Percentiles rank a stretch among this genome's conserved stretches.
Conservation (phyloP, 768 basidiomycete species). For the Ramaria sp. region DNA sequence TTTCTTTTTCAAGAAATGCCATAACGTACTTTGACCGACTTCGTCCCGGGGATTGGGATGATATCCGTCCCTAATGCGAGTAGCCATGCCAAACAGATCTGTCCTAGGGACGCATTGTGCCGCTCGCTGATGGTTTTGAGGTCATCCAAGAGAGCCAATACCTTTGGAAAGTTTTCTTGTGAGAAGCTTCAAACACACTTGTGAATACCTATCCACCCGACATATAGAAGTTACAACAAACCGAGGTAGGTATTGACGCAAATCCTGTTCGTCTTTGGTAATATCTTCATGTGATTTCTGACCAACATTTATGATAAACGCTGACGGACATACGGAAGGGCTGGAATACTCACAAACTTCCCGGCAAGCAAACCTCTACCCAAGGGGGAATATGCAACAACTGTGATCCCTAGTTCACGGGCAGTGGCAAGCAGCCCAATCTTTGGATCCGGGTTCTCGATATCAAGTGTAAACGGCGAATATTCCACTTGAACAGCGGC, state of each 20-base stretch:
- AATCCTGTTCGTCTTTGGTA: no score
- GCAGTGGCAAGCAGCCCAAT: constrained; percentile 32
- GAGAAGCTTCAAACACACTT: no score
- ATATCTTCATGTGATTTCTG: no score
- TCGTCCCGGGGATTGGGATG: constrained; percentile 39
- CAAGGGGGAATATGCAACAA: constrained; percentile 43
- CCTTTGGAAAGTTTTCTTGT: constrained; percentile 21
- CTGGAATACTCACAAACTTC: constrained; percentile 22
- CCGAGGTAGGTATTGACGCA: no score
- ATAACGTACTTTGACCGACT: constrained; percentile 18
- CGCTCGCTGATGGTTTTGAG: constrained; percentile 26
- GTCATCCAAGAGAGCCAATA: constrained; percentile 21
- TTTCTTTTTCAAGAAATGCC: background rate
- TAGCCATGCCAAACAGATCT: constrained; percentile 39
- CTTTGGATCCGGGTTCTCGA: constrained; percentile 33
- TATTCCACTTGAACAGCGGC: constrained; percentile 41
- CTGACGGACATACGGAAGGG: background rate
- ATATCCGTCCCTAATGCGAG: constrained; percentile 36
- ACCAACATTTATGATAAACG: no score
- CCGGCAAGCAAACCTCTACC: constrained; percentile 43
- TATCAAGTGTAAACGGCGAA: constrained; percentile 37
- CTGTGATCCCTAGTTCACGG: constrained; percentile 37
- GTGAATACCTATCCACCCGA: no score
- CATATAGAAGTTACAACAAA: no score
- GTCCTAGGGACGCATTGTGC: constrained; percentile 32